phyloP scores from a whole-genome alignment of 2,329 filamentous ascomycete species.

The Helotiales sp. region DNA sequence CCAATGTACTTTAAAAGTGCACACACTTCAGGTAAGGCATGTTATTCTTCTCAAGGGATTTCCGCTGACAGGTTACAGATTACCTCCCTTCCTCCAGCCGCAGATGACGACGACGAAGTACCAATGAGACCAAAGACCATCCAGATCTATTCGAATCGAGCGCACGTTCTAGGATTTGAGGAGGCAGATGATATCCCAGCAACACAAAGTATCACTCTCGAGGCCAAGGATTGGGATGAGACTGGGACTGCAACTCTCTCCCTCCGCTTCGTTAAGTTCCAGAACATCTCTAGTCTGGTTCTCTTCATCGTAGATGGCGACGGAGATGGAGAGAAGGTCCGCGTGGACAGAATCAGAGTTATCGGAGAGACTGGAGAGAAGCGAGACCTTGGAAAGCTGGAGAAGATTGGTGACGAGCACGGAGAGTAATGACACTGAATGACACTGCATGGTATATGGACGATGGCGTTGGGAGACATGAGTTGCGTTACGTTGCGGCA shows the following conservation, averaged over 20 bases:
- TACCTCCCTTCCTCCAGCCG: slow-evolving; percentile 73
- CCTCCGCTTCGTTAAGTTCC: slow-evolving; percentile 95
- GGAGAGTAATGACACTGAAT: slow-evolving; percentile 5
- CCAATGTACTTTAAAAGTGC: slow-evolving; percentile 84
- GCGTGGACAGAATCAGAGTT: slow-evolving; percentile 77
- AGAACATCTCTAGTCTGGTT: slow-evolving; percentile 85
- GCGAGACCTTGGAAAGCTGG: slow-evolving; percentile 89
- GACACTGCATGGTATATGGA: slow-evolving; percentile 25
- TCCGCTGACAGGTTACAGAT: slow-evolving; percentile 57
- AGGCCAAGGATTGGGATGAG: slow-evolving; percentile 79
- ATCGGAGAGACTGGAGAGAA: slow-evolving; percentile 92
- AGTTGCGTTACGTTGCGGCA: slow-evolving; percentile 9
- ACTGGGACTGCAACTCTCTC: slow-evolving; percentile 74
- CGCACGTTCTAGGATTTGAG: slow-evolving; percentile 91
- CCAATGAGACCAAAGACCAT: slow-evolving; percentile 83
- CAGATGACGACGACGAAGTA: slow-evolving; percentile 71
- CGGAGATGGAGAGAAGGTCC: slow-evolving; percentile 80
- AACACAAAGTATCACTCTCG: slow-evolving; percentile 79
- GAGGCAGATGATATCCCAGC: slow-evolving; percentile 87
- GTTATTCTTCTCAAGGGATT: background rate
- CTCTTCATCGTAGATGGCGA: slow-evolving; percentile 89
- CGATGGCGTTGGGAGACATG: slow-evolving; percentile 33
- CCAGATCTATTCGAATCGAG: slow-evolving; percentile 84
- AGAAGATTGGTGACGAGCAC: slow-evolving; percentile 87
- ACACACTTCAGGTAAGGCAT: slow-evolving; percentile 69